Base-by-base conservation (phyloP, 2,329 filamentous ascomycete species). In the Colletotrichum salicis region DNA sequence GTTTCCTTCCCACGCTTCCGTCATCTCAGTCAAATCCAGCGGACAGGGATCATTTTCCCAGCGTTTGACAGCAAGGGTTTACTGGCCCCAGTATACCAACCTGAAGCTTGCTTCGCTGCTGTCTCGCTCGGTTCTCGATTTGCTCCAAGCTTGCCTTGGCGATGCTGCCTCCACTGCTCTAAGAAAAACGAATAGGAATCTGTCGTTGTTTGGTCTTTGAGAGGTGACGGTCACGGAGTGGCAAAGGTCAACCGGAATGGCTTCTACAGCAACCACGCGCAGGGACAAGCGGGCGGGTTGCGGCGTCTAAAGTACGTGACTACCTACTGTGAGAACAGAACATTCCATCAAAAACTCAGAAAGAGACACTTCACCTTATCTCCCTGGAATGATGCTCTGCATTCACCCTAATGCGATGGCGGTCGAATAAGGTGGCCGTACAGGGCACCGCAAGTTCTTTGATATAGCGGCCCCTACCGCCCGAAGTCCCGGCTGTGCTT, bases 231-330 rank as follows among this genome's bases (percentile, higher is more conserved):
- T 13, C 7, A 27, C 24, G 33, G n/a, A 59, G 33, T 37, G 11
- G 13, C 56, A 59, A 59, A 19, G 19, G 19, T 19, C 19, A 48
- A 58, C 22, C 22, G 56, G 22, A 12, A n/a, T 41, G 56, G 22
- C 37, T 41, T 59, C 56, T 59, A 59, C 37, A 22, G 56, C 56
- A 59, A 59, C 56, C 33, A 13, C 56, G 33, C 56, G 31, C 19
- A 48, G 41, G 19, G 29, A n/a, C n/a, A 57, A 35, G 55, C n/a
- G 3, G 31, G 8, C 33, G n/a, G n/a, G 7, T 48, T 48, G 41
- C 41, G 19, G 41, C 41, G 19, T 48, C 19, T 48, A 22, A 48
- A 48, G 15, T 19, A 41, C 1, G 37, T 4, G 37, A 41, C 37
- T 48, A 48, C 7, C 41, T 4, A 48, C 19, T 48, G 41, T 48